Percentiles rank a stretch among this genome's conserved stretches.
These are phyloP conservation scores for Trichoderma citrinoviride DNA, from an alignment of 2,329 filamentous ascomycete species.

Conservation along the genomic window DNA sequence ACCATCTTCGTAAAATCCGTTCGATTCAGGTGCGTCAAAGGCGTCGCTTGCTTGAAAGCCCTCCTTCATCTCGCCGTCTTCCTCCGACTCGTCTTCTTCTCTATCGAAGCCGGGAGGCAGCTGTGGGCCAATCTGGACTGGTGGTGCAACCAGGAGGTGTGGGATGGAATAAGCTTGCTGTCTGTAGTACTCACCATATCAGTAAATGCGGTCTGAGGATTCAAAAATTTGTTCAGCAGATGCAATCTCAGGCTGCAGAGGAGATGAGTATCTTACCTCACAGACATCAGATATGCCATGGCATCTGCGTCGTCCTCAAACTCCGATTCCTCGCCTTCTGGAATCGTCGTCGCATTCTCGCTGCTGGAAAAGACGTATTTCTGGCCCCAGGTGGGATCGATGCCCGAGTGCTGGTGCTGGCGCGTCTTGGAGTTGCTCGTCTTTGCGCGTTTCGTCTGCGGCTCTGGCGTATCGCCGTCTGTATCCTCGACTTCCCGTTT, in stretches of 20 bases:
- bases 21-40: conserved; percentile 49
- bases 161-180: conserved; percentile 73
- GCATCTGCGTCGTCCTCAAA: conserved; percentile 68
- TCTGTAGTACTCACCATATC: conserved; percentile 58
- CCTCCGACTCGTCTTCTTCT: conserved; percentile 33
- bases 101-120: conserved; percentile 41
- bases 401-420: conserved; percentile 44
- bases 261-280: conserved; percentile 57
- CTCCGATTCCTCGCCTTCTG: conserved; percentile 57
- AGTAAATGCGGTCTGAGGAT: conserved; percentile 35
- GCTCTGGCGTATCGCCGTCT: conserved; percentile 29
- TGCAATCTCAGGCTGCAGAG: not conserved
- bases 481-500: conserved; percentile 37
- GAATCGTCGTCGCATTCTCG: conserved; percentile 46
- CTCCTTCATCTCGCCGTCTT: conserved; percentile 36
- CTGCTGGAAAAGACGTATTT: conserved; percentile 68
- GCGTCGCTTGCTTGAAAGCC: conserved; percentile 42
- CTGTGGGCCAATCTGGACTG: conserved; percentile 52
- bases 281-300: conserved; percentile 67
- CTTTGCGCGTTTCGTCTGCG: conserved; percentile 31
- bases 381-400: conserved; percentile 68
- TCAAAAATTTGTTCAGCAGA: conserved; percentile 16
- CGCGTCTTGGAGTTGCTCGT: conserved; percentile 34
- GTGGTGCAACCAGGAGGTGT: conserved; percentile 64
- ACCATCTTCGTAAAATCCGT: conserved; percentile 73